These are phyloP conservation scores for Bromus sterilis DNA, from an alignment of 176 grass and related monocot species.

Conservation along the genomic window DNA sequence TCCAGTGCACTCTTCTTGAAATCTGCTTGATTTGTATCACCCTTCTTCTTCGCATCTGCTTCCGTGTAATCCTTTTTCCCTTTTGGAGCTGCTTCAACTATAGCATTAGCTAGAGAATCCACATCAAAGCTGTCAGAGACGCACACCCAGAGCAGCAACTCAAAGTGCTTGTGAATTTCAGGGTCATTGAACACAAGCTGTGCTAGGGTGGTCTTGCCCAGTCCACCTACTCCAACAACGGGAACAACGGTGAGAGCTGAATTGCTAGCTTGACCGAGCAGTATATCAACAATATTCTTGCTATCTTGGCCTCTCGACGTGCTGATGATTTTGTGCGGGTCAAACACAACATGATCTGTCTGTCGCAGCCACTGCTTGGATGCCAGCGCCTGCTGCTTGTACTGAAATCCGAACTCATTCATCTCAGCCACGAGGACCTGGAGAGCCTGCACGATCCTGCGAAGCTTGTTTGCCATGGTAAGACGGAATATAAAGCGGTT, in stretches of 20 bases:
- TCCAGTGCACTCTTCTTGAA: background rate
- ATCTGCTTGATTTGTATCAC: background rate
- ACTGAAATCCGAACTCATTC: too few relatives aligned
- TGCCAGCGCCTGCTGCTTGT: too few relatives aligned
- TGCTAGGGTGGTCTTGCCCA: background rate
- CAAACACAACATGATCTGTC: too few relatives aligned
- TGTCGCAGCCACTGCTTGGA: too few relatives aligned
- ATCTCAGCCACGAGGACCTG: too few relatives aligned
- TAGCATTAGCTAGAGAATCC: background rate
- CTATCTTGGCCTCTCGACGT: background rate
- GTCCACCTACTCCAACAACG: background rate
- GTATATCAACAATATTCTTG: background rate
- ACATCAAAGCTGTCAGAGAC: background rate
- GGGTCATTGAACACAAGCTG: background rate
- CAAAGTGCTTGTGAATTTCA: background rate
- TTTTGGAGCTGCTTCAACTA: background rate
- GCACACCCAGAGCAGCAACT: background rate
- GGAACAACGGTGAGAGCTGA: background rate
- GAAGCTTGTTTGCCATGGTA: too few relatives aligned
- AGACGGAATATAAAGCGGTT: too few relatives aligned
- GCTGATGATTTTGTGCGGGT: too few relatives aligned
- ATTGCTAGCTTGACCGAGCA: background rate
- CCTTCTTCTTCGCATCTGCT: background rate
- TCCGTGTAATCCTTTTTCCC: background rate
- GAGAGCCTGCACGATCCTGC: too few relatives aligned